Conservation (phyloP, 768 basidiomycete species). For the Tricholoma matsutake region DNA sequence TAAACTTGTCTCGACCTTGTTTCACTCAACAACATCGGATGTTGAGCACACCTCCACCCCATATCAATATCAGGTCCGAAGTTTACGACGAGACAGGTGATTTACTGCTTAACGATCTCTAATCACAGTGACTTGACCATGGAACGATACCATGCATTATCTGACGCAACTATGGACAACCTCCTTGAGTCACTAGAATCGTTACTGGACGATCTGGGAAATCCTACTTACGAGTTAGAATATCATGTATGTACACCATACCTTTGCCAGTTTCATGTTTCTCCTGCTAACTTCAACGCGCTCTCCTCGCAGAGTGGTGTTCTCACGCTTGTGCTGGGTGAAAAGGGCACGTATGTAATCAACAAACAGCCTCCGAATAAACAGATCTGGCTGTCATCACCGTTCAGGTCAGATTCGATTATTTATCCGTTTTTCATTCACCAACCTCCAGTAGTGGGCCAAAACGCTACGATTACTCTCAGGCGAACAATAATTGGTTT, state of each 20-base stretch:
- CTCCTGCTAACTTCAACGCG: slow-evolving; percentile 1
- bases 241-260: slow-evolving; percentile 61
- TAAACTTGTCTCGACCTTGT: not conserved
- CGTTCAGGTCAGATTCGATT: slow-evolving; percentile 57
- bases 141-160: slow-evolving; percentile 64
- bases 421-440: not conserved
- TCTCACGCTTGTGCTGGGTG: slow-evolving; percentile 73
- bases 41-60: slow-evolving; percentile 55
- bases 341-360: slow-evolving; percentile 86
- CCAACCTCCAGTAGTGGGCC: slow-evolving; percentile 62
- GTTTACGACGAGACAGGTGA: not conserved
- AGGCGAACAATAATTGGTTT: slow-evolving; percentile 60
- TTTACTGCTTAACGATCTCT: slow-evolving; percentile 1
- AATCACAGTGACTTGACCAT: slow-evolving; percentile 43
- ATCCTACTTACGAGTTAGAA: slow-evolving; percentile 75
- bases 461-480: slow-evolving; percentile 83
- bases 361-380: slow-evolving; percentile 98
- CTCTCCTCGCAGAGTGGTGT: slow-evolving; percentile 71
- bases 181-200: slow-evolving; percentile 74
- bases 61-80: slow-evolving; percentile 52
- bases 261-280: not conserved
- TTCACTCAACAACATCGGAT: slow-evolving; percentile 23
- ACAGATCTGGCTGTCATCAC: slow-evolving; percentile 95
- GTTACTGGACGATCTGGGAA: slow-evolving; percentile 57
- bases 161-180: slow-evolving; percentile 75